Evolutionary conservation across 805 yeast species (phyloP), one percentile per base, ranked within the genome.

Genomic region (Saccharomycopsis guyanensis): DNA sequence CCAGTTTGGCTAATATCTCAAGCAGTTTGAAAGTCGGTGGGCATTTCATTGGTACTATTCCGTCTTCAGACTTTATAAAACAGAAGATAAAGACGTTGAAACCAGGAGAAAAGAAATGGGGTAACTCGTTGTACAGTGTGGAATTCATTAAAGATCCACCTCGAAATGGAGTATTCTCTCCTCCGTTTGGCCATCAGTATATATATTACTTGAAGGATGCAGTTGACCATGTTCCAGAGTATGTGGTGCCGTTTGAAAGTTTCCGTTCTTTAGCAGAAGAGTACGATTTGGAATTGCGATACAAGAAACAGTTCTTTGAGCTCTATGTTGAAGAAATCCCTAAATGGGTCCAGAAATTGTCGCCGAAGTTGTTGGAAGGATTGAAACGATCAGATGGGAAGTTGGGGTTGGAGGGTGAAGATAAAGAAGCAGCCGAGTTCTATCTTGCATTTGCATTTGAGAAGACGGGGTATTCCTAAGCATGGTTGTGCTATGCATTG

Each of bases 151-250:
- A 82, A 16, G 78, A 73, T 25, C 87, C 88, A 0, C 91, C 94
- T n/a, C 67, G 66, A 41, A 82, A 78, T 55, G 88, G 91, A 2
- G 77, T 75, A 40, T 86, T 86, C 58, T 75, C 80, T 1, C 85
- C 93, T 0, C 47, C 52, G 5, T 51, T 24, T 34, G 99, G 98
- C 0, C 84, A 89, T 62, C 71, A 76, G 56, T 93, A 93, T 62
- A 77, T 76, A 45, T 93, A 85, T 60, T 86, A 70, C 65, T 66
- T 93, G 49, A 80, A 80, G 53, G 98, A 93, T 66, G 98, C 99
- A 0, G 91, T 93, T 41, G 96, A 87, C 52, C 82, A 93, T 57
- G 96, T 93, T 20, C 97, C 97, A 0, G 99, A 93, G 59, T 93
- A 84, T 58, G 94, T 93, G 4, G 96, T 93, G 4, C 97, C 97